Conservation (phyloP, 2,329 filamentous ascomycete species). For the Neofusicoccum kwambonambiense region DNA sequence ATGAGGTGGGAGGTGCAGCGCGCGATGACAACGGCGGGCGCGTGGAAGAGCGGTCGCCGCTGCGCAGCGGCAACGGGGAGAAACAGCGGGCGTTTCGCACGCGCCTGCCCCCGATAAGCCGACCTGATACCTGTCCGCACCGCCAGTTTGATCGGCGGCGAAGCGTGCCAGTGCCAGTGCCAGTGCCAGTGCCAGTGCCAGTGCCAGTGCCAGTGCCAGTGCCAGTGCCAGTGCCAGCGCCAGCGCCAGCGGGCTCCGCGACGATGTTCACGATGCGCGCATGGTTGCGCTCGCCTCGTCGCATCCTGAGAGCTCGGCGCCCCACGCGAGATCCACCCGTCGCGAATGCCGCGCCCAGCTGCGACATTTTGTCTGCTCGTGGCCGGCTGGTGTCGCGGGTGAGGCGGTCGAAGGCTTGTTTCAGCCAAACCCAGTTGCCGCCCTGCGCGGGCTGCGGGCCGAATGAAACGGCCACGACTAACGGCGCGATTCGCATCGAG, state of each 20-base stretch:
- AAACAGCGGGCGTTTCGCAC: slow-evolving; percentile 2
- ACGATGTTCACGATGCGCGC: not conserved
- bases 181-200: not conserved
- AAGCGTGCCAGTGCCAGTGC: not conserved
- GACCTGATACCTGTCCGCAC: not conserved
- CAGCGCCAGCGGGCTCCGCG: not conserved
- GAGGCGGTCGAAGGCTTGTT: too few relatives aligned
- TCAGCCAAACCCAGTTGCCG: too few relatives aligned
- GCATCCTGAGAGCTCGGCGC: not conserved
- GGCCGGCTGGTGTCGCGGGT: too few relatives aligned
- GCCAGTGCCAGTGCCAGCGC: too few relatives aligned
- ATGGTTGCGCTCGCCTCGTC: not conserved
- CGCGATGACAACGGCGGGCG: not conserved
- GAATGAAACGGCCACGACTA: too few relatives aligned
- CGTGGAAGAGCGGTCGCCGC: not conserved
- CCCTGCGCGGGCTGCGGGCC: too few relatives aligned
- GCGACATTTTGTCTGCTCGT: too few relatives aligned
- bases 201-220: too few relatives aligned
- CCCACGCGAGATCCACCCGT: not conserved
- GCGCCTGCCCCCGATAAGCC: not conserved
- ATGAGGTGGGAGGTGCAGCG: not conserved
- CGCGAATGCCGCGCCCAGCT: too few relatives aligned
- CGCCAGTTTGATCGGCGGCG: not conserved
- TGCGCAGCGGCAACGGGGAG: not conserved
- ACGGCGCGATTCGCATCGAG: too few relatives aligned